phyloP scores from a whole-genome alignment of 768 basidiomycete genomes.

The Ramaria rubella region DNA sequence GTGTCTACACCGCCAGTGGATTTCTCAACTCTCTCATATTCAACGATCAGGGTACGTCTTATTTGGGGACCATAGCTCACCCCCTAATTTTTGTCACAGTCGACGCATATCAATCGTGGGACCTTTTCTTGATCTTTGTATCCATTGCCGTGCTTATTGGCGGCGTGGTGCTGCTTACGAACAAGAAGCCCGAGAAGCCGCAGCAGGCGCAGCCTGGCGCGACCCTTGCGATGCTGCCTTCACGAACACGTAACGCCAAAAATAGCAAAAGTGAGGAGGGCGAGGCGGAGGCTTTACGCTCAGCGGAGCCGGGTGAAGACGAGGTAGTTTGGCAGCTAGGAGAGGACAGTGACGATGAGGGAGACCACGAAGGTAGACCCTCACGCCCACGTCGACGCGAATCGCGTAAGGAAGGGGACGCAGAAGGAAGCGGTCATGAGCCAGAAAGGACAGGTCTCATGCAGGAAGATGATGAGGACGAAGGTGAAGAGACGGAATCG shows the following conservation, averaged over 20 bases:
- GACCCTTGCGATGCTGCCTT: constrained; percentile 20
- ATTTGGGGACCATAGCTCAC: neutral
- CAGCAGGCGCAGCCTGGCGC: constrained; percentile 26
- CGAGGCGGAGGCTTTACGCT: constrained; percentile 32
- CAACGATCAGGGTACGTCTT: neutral
- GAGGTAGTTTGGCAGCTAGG: constrained; percentile 64
- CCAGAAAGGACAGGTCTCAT: constrained; percentile 33
- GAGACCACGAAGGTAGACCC: constrained; percentile 22
- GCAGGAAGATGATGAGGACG: constrained; percentile 26
- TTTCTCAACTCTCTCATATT: constrained; percentile 51
- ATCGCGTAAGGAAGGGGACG: constrained; percentile 3
- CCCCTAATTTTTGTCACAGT: constrained; percentile 65
- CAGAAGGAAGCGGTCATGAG: constrained; percentile 12
- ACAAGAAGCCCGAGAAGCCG: constrained; percentile 73
- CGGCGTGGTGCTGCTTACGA: constrained; percentile 89
- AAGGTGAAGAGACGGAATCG: constrained; percentile 25
- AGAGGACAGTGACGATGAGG: constrained; percentile 55
- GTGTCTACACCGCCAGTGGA: constrained; percentile 82
- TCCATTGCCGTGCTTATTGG: constrained; percentile 83
- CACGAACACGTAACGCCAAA: constrained; percentile 21
- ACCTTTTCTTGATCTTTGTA: constrained; percentile 78
- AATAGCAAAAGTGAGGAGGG: constrained; percentile 21
- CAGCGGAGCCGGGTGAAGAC: constrained; percentile 30
- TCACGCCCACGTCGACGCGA: neutral
- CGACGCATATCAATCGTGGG: constrained; percentile 82